phyloP scores from a whole-genome alignment of 495 filamentous ascomycete species.

The Melanomma pulvis-pyrius region DNA sequence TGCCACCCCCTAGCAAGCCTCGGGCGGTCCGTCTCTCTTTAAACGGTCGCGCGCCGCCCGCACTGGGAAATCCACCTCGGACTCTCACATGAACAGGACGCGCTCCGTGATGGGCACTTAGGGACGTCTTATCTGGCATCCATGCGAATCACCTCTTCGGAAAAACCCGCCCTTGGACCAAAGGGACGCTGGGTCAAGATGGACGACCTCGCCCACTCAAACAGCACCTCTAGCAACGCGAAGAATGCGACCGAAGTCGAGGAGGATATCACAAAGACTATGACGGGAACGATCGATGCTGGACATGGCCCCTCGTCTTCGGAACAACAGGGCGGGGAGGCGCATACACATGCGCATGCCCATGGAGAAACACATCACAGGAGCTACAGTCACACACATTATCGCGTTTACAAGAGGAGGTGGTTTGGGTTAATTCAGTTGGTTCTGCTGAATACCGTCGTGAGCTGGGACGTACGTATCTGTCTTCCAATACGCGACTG shows the following conservation, averaged over 20 bases:
- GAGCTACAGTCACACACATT: constrained; percentile 45
- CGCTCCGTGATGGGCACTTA: not conserved
- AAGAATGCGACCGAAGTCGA: not conserved
- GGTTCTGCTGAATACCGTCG: constrained; percentile 85
- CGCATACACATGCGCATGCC: not conserved
- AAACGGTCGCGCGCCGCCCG: not conserved
- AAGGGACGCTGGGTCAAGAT: constrained; percentile 5
- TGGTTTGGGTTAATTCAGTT: constrained; percentile 88
- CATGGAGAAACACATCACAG: not conserved
- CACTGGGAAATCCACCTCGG: not conserved
- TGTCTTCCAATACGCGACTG: not conserved
- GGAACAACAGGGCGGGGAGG: not conserved
- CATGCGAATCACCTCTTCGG: not conserved
- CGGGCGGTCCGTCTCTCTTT: not conserved
- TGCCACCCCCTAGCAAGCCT: not conserved
- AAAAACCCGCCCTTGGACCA: not conserved
- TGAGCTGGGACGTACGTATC: constrained; percentile 87
- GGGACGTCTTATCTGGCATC: not conserved
- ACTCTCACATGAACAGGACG: not conserved
- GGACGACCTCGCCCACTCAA: not conserved
- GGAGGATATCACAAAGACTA: not conserved
- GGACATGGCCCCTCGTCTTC: not conserved
- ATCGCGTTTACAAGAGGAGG: constrained; percentile 82
- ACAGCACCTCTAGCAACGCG: not conserved
- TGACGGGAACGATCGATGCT: not conserved